Evolutionary conservation across 139 green algal genomes (phyloP), one percentile per base, ranked within the genome.

Genomic region (Chlamydomonas incerta): DNA sequence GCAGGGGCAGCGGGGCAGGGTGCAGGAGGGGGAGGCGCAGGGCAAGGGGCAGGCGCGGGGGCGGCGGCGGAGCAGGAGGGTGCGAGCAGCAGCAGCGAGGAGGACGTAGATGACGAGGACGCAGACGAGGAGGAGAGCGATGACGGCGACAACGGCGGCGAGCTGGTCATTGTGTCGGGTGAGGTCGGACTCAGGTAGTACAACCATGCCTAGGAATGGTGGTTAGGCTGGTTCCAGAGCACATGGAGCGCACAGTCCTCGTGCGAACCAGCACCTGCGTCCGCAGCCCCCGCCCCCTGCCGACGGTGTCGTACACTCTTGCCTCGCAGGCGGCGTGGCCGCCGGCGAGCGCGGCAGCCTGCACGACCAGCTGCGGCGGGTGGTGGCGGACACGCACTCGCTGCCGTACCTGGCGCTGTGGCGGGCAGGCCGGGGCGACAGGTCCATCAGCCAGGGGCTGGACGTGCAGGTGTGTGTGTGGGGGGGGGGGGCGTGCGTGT

Each of bases 91-190:
- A 35, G 29, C 15, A 60, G 20, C 34, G 58, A 29, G 2, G 31
- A 29, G 17, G 74, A 62, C 0, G 75, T 73, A 9, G 31, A 29
- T 18, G 74, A 62, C 0, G 75, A 82, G 17, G 75, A 50, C 5
- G 52, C 24, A 23, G 31, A 34, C 2, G n/a, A 50, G 33, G 74
- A 71, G 3, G 31, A 60, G 17, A 62, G 72, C 24, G 31, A 74
- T 5, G 77, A 74, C 0, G 77, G 74, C 35, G 77, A 66, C 1
- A 29, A 31, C 28, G 77, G 20, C 0, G 77, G 26, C 10, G 37
- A 63, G 41, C n/a, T 74, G 77, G 77, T 83, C 21, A 74, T 37
- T 8, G 77, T 83, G 37, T 52, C 63, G 50, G 77, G 77, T 83
- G 47, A 60, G 72, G 28, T 10, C 50, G 14, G 50, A 57, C 14